Conservation (phyloP, 2,329 filamentous ascomycete species). For the Sporothrix inflata region DNA sequence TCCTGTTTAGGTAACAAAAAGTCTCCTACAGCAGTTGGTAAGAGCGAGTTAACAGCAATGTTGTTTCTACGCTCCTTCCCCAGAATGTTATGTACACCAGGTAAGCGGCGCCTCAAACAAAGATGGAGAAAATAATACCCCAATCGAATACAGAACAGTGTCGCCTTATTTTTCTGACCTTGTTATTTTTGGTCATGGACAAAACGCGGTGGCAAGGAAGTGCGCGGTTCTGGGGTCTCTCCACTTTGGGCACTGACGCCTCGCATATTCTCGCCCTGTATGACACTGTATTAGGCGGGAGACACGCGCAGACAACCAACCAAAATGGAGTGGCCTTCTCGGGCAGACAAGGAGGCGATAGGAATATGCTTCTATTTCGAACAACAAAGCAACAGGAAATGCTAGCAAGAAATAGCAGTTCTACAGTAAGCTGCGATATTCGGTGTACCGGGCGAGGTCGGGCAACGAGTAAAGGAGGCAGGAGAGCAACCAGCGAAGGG, state of each 20-base stretch:
- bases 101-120: not conserved
- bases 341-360: not conserved
- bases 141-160: not conserved
- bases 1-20: not conserved
- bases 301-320: not conserved
- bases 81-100: not conserved
- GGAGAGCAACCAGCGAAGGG: not conserved
- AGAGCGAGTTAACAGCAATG: not conserved
- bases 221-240: not conserved
- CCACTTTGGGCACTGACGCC: conserved; percentile 25
- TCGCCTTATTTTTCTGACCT: not conserved
- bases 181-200: not conserved
- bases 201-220: not conserved
- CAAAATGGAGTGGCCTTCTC: not conserved
- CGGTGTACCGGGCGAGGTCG: conserved; percentile 7
- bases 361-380: not conserved
- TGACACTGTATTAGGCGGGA: not conserved
- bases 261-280: not conserved
- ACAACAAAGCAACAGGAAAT: not conserved
- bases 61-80: not conserved
- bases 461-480: not conserved
- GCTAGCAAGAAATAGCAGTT: not conserved
- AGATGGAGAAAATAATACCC: not conserved
- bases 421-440: not conserved
- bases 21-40: not conserved